Percentiles rank a stretch among this genome's conserved stretches.
These are phyloP conservation scores for Rhizophagus prolifer DNA, from an alignment of 192 early-diverging fungal species.

Conservation along the genomic window DNA sequence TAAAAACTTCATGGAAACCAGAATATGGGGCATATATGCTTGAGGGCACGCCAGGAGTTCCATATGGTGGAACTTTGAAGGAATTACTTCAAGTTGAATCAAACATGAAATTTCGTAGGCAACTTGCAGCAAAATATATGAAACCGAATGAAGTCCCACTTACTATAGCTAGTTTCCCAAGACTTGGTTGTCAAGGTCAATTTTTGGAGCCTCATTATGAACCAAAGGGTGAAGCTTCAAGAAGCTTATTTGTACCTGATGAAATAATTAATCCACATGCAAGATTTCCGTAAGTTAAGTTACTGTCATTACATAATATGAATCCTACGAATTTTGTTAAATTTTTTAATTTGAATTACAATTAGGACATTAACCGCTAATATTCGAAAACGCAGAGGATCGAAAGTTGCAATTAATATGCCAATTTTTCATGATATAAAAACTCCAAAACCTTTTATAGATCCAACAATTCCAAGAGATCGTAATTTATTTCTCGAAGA, in stretches of 20 bases:
- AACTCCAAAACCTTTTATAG: slow-evolving; percentile 87
- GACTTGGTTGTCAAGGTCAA: slow-evolving; percentile 78
- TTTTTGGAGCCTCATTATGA: slow-evolving; percentile 71
- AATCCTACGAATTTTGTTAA: not conserved
- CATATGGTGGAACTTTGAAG: slow-evolving; percentile 80
- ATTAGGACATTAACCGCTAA: slow-evolving; percentile 84
- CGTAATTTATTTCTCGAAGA: slow-evolving; percentile 65
- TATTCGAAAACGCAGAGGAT: slow-evolving; percentile 87
- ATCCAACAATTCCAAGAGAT: slow-evolving; percentile 66
- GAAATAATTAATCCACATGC: slow-evolving; percentile 93
- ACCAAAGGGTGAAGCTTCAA: slow-evolving; percentile 64
- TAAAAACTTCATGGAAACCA: slow-evolving; percentile 87
- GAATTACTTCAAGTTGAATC: slow-evolving; percentile 83
- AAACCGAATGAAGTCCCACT: slow-evolving; percentile 72
- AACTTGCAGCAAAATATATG: slow-evolving; percentile 62
- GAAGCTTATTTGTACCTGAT: slow-evolving; percentile 91
- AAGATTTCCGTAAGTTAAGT: slow-evolving; percentile 72
- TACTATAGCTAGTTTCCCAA: slow-evolving; percentile 86
- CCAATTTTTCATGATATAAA: slow-evolving; percentile 91
- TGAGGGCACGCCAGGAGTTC: slow-evolving; percentile 89
- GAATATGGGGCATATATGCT: slow-evolving; percentile 98
- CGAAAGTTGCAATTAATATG: slow-evolving; percentile 95
- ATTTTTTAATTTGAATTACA: not conserved
- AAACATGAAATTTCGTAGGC: slow-evolving; percentile 84
- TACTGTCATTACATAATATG: not conserved